These are phyloP conservation scores for Gossypium aridum DNA, from an alignment of 441 rosid species.

Conservation along the genomic window DNA sequence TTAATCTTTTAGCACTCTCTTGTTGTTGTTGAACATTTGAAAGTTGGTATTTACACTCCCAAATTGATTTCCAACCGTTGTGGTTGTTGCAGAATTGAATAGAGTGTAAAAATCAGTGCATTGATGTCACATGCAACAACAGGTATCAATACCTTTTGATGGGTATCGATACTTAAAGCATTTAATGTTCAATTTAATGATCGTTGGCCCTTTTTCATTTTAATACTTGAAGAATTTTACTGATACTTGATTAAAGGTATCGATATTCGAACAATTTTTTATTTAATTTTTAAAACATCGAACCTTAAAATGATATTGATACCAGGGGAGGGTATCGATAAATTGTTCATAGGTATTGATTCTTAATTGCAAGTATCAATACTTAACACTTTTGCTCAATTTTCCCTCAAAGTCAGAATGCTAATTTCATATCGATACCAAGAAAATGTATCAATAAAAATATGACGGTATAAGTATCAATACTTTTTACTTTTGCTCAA, in stretches of 20 bases:
- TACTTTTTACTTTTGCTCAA: neutral
- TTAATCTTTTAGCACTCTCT: neutral
- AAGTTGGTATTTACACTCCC: too few relatives aligned
- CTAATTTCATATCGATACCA: neutral
- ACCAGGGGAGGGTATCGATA: neutral
- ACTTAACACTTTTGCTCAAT: too few relatives aligned
- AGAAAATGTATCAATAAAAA: too few relatives aligned
- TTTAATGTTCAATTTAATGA: neutral
- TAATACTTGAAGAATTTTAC: neutral
- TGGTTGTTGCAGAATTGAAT: too few relatives aligned
- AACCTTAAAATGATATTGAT: neutral
- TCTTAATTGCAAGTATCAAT: neutral
- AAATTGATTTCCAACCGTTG: too few relatives aligned
- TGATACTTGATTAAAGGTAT: neutral
- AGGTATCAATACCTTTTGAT: neutral
- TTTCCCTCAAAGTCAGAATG: neutral
- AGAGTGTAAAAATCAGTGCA: neutral
- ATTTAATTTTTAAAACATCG: neutral
- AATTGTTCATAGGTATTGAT: neutral
- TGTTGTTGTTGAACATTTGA: too few relatives aligned
- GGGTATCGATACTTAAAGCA: neutral
- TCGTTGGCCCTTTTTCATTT: neutral
- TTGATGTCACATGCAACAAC: neutral
- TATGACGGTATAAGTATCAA: too few relatives aligned
- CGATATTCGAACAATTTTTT: too few relatives aligned